Evolutionary conservation across 169 alveolate genomes (phyloP), one percentile per base, ranked within the genome.

Genomic region (Prorocentrum cordatum): DNA sequence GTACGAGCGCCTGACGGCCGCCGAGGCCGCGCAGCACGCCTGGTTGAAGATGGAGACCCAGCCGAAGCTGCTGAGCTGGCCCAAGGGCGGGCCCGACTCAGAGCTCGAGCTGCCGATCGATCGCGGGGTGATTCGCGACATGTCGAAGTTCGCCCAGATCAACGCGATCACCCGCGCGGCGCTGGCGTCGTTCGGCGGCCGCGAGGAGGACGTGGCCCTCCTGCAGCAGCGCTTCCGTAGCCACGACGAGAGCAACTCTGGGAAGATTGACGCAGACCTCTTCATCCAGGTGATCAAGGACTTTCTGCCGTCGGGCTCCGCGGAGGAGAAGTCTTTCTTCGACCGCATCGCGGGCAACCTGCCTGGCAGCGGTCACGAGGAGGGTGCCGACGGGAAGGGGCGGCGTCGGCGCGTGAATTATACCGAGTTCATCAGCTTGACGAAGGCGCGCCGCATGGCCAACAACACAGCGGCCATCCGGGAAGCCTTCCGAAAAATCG

Each of bases 71-170:
- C 5, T 58, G 67, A 58, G 67, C 7, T 14, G 67, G 20, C 20
- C 26, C 33, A 24, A 64, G 75, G 75, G 50, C 24, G 32, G 29
- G 22, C 75, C 75, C 20, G 75, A 64, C 47, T 38, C 75, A 6
- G 75, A 64, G 75, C 2, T 64, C 7, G 75, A 64, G 75, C 22
- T 64, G 75, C 75, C 75, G 18, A 64, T 64, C 47, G 32, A 64
- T 45, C 75, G 75, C 12, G 26, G 75, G 29, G 75, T 64, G 50
- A 35, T 64, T 10, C 75, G 47, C 27, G 75, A 64, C 47, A 64
- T 64, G 75, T 64, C 47, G 75, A 64, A 64, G 31, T 64, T 64
- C 75, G 75, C 75, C 6, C 75, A 64, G 75, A 64, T 29, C 75
- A 64, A 64, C 31, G 75, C 75, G 42, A 64, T 64, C 47, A 33